phyloP scores from a whole-genome alignment of 2,329 filamentous ascomycete species.

The Phialemonium atrogriseum region DNA sequence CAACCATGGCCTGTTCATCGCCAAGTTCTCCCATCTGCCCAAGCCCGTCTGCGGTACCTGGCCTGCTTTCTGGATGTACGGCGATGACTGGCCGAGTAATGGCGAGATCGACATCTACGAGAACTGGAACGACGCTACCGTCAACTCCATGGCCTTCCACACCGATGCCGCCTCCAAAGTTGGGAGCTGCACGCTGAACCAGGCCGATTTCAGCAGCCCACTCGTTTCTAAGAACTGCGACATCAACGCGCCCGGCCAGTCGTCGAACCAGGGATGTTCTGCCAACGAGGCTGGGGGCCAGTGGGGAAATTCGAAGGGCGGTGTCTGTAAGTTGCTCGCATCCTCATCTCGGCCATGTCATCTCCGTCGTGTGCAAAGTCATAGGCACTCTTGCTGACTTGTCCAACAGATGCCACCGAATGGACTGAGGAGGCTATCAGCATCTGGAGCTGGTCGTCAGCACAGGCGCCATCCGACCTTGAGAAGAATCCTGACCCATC shows the following conservation, averaged over 20 bases:
- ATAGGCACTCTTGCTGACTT: too few species aligned
- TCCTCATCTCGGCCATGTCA: too few species aligned
- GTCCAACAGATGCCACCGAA: conserved; percentile 34
- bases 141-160: conserved; percentile 53
- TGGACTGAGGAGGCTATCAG: conserved; percentile 32
- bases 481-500: conserved; percentile 47
- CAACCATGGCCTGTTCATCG: conserved; percentile 58
- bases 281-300: conserved; percentile 28
- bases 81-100: conserved; percentile 46
- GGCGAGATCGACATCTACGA: conserved; percentile 65
- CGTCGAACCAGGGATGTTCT: conserved; percentile 30
- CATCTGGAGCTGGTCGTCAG: conserved; percentile 30
- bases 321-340: too few species aligned
- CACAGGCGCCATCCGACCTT: conserved; percentile 24
- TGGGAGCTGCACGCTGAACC: conserved; percentile 26
- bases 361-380: too few species aligned
- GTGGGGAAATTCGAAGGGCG: conserved; percentile 34
- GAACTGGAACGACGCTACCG: conserved; percentile 47
- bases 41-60: conserved; percentile 58
- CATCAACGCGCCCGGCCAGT: conserved; percentile 26
- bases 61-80: conserved; percentile 57
- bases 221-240: conserved; percentile 30
- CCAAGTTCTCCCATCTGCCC: conserved; percentile 64
- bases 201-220: conserved; percentile 19
- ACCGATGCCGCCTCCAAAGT: conserved; percentile 26